Percentiles rank a stretch among this genome's conserved stretches.
These are phyloP conservation scores for Ophiocordyceps polyrhachis-furcata DNA, from an alignment of 2,329 filamentous ascomycete species.

Conservation along the genomic window DNA sequence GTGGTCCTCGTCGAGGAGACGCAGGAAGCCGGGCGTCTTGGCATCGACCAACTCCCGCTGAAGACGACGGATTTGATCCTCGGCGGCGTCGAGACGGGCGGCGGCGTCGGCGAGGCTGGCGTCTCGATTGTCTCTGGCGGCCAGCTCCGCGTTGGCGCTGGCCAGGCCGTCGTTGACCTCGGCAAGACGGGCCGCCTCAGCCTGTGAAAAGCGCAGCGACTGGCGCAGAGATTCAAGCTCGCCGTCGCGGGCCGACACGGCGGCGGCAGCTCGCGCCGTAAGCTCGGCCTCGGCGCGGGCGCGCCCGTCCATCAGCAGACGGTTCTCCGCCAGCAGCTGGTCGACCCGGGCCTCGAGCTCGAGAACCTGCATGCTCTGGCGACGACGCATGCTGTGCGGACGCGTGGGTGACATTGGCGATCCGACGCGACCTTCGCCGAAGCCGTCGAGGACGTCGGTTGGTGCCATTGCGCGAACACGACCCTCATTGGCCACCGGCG, in stretches of 20 bases:
- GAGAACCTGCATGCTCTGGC: conserved; percentile 92
- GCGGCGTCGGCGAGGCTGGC: conserved; percentile 54
- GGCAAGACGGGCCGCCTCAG: conserved; percentile 62
- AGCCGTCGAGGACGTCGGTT: conserved; percentile 84
- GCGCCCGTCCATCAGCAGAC: conserved; percentile 55
- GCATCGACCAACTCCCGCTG: conserved; percentile 35
- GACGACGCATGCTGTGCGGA: conserved; percentile 87
- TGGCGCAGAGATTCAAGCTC: conserved; percentile 71
- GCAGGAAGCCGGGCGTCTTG: conserved; percentile 38
- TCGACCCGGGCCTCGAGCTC: conserved; percentile 79
- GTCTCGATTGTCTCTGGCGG: conserved; percentile 42
- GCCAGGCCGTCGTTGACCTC: conserved; percentile 68
- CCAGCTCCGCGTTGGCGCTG: conserved; percentile 59
- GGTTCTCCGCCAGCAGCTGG: conserved; percentile 71
- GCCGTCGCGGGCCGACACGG: conserved; percentile 63
- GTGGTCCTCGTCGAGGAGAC: conserved; percentile 80
- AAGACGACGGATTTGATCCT: conserved; percentile 36
- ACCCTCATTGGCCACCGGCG: conserved; percentile 71
- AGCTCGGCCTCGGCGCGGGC: conserved; percentile 47
- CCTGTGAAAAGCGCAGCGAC: conserved; percentile 61
- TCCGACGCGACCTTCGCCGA: conserved; percentile 68
- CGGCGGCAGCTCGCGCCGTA: conserved; percentile 41
- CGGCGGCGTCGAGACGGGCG: conserved; percentile 55
- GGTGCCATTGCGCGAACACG: conserved; percentile 67
- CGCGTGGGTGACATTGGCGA: conserved; percentile 85